phyloP scores from a whole-genome alignment of 2,329 filamentous ascomycete species.

The Aspergillus quadricinctus region DNA sequence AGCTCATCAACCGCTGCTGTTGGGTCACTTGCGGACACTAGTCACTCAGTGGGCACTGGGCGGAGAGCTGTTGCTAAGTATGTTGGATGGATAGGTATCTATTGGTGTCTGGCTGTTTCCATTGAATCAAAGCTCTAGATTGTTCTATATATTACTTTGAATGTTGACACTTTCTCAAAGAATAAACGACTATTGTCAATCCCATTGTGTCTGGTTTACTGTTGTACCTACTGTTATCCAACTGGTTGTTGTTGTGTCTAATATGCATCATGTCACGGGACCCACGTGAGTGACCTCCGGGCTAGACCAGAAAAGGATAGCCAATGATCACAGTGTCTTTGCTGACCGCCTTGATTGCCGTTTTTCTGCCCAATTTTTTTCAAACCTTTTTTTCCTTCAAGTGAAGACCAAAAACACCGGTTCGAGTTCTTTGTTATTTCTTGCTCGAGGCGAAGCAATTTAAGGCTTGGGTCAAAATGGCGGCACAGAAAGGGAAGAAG shows the following conservation, averaged over 20 bases:
- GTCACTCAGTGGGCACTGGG: constrained; percentile 6
- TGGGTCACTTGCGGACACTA: constrained; percentile 18
- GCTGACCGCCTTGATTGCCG: constrained; percentile 23
- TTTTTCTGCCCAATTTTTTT: constrained; percentile 20
- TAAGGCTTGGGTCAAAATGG: constrained; percentile 21
- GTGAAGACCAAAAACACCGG: constrained; percentile 2
- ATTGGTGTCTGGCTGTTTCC: neutral
- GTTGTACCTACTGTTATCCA: neutral
- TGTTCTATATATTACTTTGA: neutral
- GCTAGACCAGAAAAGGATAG: neutral
- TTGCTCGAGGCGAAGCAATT: neutral
- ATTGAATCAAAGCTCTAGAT: too few relatives aligned
- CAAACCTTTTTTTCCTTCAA: constrained; percentile 17
- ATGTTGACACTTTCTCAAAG: neutral
- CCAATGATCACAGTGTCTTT: constrained; percentile 18
- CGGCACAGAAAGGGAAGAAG: constrained; percentile 20
- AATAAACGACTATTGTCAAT: neutral
- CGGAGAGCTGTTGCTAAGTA: constrained; percentile 18
- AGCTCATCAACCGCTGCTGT: constrained; percentile 28
- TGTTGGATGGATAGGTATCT: neutral
- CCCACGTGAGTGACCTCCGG: constrained; percentile 7
- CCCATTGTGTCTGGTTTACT: neutral
- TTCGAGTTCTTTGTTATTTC: constrained; percentile 2
- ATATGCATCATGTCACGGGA: constrained; percentile 11
- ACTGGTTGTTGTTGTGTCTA: neutral